Evolutionary conservation across 2,329 filamentous ascomycete genomes (phyloP).

Genomic region (Sclerotinia trifoliorum): DNA sequence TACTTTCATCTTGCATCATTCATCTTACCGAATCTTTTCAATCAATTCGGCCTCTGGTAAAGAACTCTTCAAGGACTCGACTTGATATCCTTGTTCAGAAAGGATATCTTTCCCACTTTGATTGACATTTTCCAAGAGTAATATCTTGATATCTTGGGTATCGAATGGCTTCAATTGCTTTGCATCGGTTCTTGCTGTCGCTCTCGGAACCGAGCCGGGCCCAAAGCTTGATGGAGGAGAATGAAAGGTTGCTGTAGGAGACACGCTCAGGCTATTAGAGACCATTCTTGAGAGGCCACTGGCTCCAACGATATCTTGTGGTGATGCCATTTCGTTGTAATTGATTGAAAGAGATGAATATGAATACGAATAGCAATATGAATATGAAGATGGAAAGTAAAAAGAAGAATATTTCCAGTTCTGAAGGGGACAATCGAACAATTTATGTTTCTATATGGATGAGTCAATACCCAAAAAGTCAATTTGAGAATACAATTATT

Average conservation of each 20-base stretch:
- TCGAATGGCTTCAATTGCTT: slow-evolving; percentile 95
- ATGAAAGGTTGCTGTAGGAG: slow-evolving; percentile 71
- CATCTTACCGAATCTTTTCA: slow-evolving; percentile 80
- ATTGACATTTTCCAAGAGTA: slow-evolving; percentile 95
- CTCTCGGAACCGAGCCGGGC: slow-evolving; percentile 43
- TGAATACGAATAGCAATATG: not conserved
- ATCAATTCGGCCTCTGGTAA: slow-evolving; percentile 91
- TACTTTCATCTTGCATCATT: slow-evolving; percentile 2
- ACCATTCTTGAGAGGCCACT: slow-evolving; percentile 43
- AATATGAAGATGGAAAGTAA: no score
- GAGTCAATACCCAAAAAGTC: slow-evolving; percentile 16
- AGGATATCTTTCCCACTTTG: slow-evolving; percentile 83
- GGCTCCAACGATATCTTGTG: slow-evolving; percentile 49
- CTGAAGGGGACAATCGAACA: not conserved
- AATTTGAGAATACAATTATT: not conserved
- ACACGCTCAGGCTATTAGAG: slow-evolving; percentile 64
- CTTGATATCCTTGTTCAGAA: slow-evolving; percentile 85
- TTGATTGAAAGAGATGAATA: not conserved
- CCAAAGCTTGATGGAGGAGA: slow-evolving; percentile 66
- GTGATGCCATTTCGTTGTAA: slow-evolving; percentile 25
- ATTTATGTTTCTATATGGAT: slow-evolving; percentile 16
- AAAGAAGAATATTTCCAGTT: not conserved
- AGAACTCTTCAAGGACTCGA: slow-evolving; percentile 86
- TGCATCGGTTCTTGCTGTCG: slow-evolving; percentile 43
- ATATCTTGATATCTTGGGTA: slow-evolving; percentile 92